Evolutionary conservation across 2,329 filamentous ascomycete species (phyloP).

Genomic region (Fusarium verrucosum): DNA sequence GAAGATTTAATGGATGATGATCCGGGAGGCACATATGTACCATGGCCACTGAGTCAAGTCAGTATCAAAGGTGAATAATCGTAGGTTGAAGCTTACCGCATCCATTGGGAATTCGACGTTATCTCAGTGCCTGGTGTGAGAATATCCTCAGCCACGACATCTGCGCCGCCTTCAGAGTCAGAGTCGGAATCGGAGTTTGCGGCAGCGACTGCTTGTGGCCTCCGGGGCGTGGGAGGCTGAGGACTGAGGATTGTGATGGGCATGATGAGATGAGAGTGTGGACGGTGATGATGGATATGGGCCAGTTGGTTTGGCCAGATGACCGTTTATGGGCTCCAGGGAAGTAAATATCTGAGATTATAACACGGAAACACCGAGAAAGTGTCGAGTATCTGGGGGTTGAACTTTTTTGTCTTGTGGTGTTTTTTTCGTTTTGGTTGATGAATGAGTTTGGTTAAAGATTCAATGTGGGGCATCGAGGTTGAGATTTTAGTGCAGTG

Average conservation of each 20-base stretch:
- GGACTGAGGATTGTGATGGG: constrained; percentile 60
- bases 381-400: neutral
- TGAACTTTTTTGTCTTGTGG: constrained; percentile 7
- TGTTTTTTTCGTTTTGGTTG: constrained; percentile 8
- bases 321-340: neutral
- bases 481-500: constrained; percentile 43
- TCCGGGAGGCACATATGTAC: constrained; percentile 77
- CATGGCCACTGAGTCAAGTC: constrained; percentile 75
- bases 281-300: constrained; percentile 3
- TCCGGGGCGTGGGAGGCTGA: constrained; percentile 46
- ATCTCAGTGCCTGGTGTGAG: constrained; percentile 91
- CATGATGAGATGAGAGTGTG: constrained; percentile 48
- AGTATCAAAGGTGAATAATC: constrained; percentile 8
- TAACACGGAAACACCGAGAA: neutral
- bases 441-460: constrained; percentile 39
- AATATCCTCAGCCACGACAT: constrained; percentile 63
- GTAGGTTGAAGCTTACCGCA: constrained; percentile 66
- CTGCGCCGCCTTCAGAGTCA: constrained; percentile 58
- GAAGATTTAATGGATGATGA: constrained; percentile 83
- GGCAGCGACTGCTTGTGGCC: constrained; percentile 25
- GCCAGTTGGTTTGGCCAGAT: neutral
- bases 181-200: constrained; percentile 53
- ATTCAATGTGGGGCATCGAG: constrained; percentile 44
- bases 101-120: constrained; percentile 95
- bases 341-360: neutral